phyloP scores from a whole-genome alignment of 192 early-diverging fungal species.

The Gaertneriomyces sp. region DNA sequence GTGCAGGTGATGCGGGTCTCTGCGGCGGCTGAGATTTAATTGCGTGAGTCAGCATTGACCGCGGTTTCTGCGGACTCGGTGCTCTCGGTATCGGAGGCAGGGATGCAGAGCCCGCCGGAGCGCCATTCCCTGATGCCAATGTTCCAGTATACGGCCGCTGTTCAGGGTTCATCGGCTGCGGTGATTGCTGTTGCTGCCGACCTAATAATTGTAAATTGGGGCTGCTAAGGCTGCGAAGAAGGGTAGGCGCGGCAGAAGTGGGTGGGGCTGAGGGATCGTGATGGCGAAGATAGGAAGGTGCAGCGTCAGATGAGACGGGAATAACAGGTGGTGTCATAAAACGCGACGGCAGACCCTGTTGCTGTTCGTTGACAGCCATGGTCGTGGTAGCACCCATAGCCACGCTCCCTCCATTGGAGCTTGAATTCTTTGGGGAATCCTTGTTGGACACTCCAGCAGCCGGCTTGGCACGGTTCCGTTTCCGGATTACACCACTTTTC shows the following conservation, averaged over 20 bases:
- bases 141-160: constrained; percentile 3
- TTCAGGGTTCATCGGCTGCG: constrained; percentile 6
- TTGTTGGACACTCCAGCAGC: constrained; percentile 6
- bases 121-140: background rate
- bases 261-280: background rate
- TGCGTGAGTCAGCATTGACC: background rate
- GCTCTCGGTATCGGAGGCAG: background rate
- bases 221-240: constrained; percentile 26
- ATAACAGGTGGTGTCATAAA: background rate
- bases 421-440: background rate
- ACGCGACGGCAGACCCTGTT: background rate
- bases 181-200: no score
- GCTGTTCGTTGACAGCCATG: background rate
- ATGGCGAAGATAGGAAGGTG: background rate
- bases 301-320: background rate
- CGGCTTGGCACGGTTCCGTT: constrained; percentile 71
- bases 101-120: background rate
- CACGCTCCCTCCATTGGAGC: background rate
- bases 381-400: background rate
- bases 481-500: constrained; percentile 86
- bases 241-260: constrained; percentile 13
- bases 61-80: background rate
- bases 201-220: constrained; percentile 23
- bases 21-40: background rate
- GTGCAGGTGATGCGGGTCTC: constrained; percentile 8